Evolutionary conservation across 495 filamentous ascomycete genomes (phyloP).

Genomic region (Pseudotulostoma volvatum): DNA sequence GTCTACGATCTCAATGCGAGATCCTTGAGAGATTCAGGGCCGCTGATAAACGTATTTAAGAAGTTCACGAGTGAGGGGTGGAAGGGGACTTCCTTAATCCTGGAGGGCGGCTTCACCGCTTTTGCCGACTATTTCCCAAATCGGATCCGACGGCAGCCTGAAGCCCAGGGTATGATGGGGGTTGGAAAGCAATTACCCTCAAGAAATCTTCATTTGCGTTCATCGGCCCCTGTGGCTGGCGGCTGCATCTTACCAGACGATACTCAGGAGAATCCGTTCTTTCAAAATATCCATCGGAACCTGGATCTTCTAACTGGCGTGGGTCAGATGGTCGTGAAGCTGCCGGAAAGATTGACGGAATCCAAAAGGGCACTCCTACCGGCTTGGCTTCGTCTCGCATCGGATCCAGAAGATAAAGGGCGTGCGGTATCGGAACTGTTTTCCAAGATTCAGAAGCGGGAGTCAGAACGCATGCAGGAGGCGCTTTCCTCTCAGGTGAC

Average conservation of each 20-base stretch:
- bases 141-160: conserved; percentile 17
- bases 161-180: conserved; percentile 5
- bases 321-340: conserved; percentile 65
- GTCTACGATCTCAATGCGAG: conserved; percentile 71
- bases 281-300: conserved; percentile 89
- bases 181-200: conserved; percentile 11
- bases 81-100: conserved; percentile 51
- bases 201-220: conserved; percentile 32
- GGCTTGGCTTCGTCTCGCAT: conserved; percentile 56
- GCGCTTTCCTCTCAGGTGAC: conserved; percentile 53
- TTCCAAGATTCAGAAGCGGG: conserved; percentile 62
- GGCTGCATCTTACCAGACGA: conserved; percentile 70
- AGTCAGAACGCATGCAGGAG: conserved; percentile 81
- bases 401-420: conserved; percentile 50
- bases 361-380: conserved; percentile 39
- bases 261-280: conserved; percentile 70
- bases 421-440: conserved; percentile 72
- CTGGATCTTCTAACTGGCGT: conserved; percentile 92
- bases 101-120: conserved; percentile 41
- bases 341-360: conserved; percentile 41
- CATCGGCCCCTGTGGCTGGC: conserved; percentile 61
- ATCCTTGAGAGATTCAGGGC: conserved; percentile 57
- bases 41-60: conserved; percentile 71
- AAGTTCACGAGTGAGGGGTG: conserved; percentile 84
- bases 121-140: conserved; percentile 36